These are phyloP conservation scores for Pseudohalonectria lignicola DNA, from an alignment of 2,329 filamentous ascomycete species.

Conservation along the genomic window DNA sequence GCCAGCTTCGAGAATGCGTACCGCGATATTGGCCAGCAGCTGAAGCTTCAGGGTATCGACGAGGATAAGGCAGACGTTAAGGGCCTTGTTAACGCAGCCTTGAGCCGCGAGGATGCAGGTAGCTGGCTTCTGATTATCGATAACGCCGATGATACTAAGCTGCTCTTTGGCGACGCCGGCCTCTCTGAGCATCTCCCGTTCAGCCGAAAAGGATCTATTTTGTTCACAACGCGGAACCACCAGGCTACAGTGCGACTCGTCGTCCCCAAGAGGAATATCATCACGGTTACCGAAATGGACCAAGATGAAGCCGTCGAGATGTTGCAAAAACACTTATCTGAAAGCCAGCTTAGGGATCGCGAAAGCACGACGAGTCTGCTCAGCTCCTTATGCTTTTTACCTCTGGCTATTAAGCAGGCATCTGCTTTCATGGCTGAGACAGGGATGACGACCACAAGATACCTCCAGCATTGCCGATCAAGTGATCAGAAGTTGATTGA, in stretches of 20 bases:
- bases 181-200: conserved; percentile 18
- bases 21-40: conserved; percentile 15
- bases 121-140: conserved; percentile 32
- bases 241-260: conserved; percentile 6
- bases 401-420: conserved; percentile 8
- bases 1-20: conserved; percentile 23
- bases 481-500: conserved; percentile 4
- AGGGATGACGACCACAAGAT: background rate
- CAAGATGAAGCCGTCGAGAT: conserved; percentile 11
- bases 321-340: conserved; percentile 8
- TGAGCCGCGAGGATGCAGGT: conserved; percentile 16
- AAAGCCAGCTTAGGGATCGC: background rate
- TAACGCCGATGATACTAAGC: conserved; percentile 28
- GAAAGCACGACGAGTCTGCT: background rate
- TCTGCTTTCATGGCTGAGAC: conserved; percentile 6
- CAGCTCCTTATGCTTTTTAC: conserved; percentile 4
- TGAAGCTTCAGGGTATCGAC: conserved; percentile 16
- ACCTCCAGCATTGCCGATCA: conserved; percentile 2
- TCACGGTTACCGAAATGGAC: conserved; percentile 11
- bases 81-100: conserved; percentile 18
- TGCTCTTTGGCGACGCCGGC: conserved; percentile 14
- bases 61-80: conserved; percentile 23
- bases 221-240: conserved; percentile 16
- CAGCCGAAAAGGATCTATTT: conserved; percentile 15
- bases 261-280: conserved; percentile 8